A percentile compares a stretch with the other conserved stretches of the same genome.
Conservation (phyloP, 1,284 basidiomycete genomes). For the Vanrija sp. region DNA sequence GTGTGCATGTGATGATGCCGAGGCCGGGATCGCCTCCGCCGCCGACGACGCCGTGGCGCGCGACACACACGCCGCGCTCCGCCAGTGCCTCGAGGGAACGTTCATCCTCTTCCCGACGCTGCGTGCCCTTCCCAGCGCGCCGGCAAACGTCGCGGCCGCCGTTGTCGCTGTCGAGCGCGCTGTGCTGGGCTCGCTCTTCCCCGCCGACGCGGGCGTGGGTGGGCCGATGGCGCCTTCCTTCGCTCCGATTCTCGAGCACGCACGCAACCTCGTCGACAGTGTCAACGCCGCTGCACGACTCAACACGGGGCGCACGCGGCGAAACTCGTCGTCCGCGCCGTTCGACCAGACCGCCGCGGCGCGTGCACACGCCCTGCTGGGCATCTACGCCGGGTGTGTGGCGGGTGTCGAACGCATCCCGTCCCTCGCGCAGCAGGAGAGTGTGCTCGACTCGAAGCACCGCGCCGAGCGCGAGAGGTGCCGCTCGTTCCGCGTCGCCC, state of each 20-base stretch:
- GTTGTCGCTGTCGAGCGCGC: conserved; percentile 5
- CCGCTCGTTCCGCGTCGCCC: conserved; percentile 20
- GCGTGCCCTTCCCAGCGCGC: conserved; percentile 5
- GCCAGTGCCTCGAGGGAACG: conserved; percentile 8
- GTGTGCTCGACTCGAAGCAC: not conserved
- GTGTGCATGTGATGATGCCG: not conserved
- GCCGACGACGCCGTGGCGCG: not conserved
- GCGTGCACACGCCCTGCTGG: not conserved
- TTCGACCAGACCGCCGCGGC: not conserved
- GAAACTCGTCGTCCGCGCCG: not conserved
- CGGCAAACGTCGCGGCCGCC: not conserved
- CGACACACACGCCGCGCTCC: conserved; percentile 1
- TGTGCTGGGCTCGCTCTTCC: conserved; percentile 20
- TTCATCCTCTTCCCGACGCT: not conserved
- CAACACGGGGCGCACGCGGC: not conserved
- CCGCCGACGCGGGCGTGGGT: not conserved
- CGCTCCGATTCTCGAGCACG: not conserved
- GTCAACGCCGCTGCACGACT: not conserved
- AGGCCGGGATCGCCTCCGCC: not conserved
- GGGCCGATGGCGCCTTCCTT: not conserved
- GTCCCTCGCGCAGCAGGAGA: not conserved
- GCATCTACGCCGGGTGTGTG: not conserved
- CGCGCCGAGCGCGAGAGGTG: not conserved
- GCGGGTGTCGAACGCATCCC: not conserved
- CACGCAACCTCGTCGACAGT: not conserved